A percentile compares a stretch with the other conserved stretches of the same genome.
Evolutionary conservation across 2,329 filamentous ascomycete species (phyloP).

Genomic region (Verticillium nonalfalfae): DNA sequence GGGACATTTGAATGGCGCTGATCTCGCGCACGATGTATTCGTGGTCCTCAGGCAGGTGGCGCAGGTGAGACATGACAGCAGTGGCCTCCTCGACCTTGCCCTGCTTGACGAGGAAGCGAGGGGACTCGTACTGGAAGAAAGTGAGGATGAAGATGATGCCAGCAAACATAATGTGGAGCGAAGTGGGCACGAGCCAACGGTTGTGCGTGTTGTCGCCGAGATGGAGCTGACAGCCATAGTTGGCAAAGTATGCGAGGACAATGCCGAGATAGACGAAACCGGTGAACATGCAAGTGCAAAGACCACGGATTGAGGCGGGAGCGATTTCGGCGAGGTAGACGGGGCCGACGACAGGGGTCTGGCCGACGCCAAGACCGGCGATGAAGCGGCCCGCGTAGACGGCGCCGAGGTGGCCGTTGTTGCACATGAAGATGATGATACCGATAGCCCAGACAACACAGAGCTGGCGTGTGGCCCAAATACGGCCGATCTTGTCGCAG

Average conservation of each 20-base stretch:
- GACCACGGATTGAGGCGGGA: slow-evolving; percentile 61
- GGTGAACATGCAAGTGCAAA: slow-evolving; percentile 57
- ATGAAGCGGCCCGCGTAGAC: slow-evolving; percentile 63
- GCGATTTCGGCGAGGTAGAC: slow-evolving; percentile 70
- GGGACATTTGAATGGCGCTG: slow-evolving; percentile 55
- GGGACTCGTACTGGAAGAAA: slow-evolving; percentile 64
- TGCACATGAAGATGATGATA: slow-evolving; percentile 52
- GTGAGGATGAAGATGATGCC: slow-evolving; percentile 64
- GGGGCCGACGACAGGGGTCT: slow-evolving; percentile 61
- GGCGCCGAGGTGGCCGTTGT: slow-evolving; percentile 44
- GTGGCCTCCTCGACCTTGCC: slow-evolving; percentile 53
- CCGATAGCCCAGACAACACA: slow-evolving; percentile 52
- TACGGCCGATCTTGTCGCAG: slow-evolving; percentile 55
- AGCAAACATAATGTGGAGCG: slow-evolving; percentile 72
- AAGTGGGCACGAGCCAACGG: slow-evolving; percentile 63
- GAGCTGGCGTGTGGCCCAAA: slow-evolving; percentile 54
- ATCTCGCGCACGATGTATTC: slow-evolving; percentile 58
- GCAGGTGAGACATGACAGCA: slow-evolving; percentile 48
- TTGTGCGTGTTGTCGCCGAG: slow-evolving; percentile 37
- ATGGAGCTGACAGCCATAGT: slow-evolving; percentile 52
- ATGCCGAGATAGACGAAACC: slow-evolving; percentile 67
- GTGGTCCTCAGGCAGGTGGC: slow-evolving; percentile 52
- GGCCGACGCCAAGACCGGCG: slow-evolving; percentile 59
- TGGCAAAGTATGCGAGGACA: slow-evolving; percentile 73
- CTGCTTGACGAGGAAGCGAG: slow-evolving; percentile 63